Evolutionary conservation across 805 yeast species (phyloP), one percentile per base, ranked within the genome.

Genomic region (Pichia membranifaciens): DNA sequence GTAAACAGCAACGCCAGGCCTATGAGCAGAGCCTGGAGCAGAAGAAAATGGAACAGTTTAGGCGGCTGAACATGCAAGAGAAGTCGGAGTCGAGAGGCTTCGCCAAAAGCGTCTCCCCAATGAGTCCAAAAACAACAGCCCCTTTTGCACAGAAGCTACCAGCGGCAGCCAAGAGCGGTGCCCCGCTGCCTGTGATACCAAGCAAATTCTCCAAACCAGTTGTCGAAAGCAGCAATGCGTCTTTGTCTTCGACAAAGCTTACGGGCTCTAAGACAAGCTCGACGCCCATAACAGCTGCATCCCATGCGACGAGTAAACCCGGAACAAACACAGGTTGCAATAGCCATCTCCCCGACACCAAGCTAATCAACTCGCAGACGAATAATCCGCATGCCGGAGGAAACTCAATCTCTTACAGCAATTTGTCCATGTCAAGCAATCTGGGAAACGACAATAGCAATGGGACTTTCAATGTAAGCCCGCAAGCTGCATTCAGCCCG

Each of bases 21-120:
- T 38, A 38, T 29, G 50, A 47, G 34, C 42, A 42, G 16, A 22
- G 33, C 7, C n/a, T 47, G 6, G 44, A 43, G 28, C 47, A 48
- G 18, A 43, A 38, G 25, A 43, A 43, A n/a, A 43, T 48, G 47
- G 48, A 48, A 12, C 48, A 44, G 9, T 44, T 48, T 12, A 40
- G 33, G n/a, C 28, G 17, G 18, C 20, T 45, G 6, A 32, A 45
- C 37, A 23, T 38, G 21, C 31, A 28, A 13, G 41, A 23, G 5
- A 38, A 38, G 9, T 13, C 43, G 6, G 32, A 31, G 9, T 33
- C 44, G 5, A 38, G 35, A 12, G 36, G 29, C 7, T 28, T 44
- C 25, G 41, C 44, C 5, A 40, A 44, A 29, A 48, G 51, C 33
- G 44, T 48, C 34, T 48, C 51, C 2, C 51, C 51, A 22, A 48